Percentiles rank a stretch among this genome's conserved stretches.
phyloP scores from a whole-genome alignment of 1,284 basidiomycete species.

The Peniophora sp. region DNA sequence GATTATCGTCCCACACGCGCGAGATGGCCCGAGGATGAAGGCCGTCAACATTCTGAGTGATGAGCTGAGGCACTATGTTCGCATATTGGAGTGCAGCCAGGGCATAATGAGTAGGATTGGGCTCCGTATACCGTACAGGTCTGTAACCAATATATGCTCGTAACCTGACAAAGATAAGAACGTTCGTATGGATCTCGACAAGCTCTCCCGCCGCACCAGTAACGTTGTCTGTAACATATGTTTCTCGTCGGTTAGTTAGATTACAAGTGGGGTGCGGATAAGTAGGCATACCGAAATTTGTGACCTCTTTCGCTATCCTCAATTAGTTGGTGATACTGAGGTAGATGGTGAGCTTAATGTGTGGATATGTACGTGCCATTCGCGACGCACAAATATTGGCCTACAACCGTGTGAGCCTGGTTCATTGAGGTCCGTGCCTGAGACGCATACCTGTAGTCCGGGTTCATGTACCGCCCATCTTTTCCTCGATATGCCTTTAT shows the following conservation, averaged over 20 bases:
- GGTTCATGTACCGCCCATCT: conserved; percentile 84
- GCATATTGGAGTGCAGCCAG: conserved; percentile 76
- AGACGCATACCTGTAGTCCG: conserved; percentile 76
- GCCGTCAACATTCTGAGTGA: conserved; percentile 93
- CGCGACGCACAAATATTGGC: conserved; percentile 44
- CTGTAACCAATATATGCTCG: conserved; percentile 81
- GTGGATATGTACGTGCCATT: no score
- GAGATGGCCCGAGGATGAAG: conserved; percentile 73
- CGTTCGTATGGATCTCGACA: no score
- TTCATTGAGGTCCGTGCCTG: background rate
- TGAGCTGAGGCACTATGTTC: conserved; percentile 52
- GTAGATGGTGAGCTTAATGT: no score
- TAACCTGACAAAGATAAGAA: conserved; percentile 40
- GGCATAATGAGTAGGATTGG: conserved; percentile 84
- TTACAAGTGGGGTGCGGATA: background rate
- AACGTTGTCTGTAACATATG: conserved; percentile 58
- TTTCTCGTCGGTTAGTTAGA: background rate
- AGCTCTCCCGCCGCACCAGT: no score
- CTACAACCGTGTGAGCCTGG: conserved; percentile 19
- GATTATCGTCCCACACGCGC: conserved; percentile 26
- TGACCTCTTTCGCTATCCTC: conserved; percentile 61
- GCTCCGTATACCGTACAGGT: conserved; percentile 68
- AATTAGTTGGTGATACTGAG: conserved; percentile 74
- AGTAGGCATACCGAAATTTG: conserved; percentile 47
- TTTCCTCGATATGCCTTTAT: conserved; percentile 83